Evolutionary conservation across 495 filamentous ascomycete species (phyloP).

Genomic region (Baudoinia panamericana): DNA sequence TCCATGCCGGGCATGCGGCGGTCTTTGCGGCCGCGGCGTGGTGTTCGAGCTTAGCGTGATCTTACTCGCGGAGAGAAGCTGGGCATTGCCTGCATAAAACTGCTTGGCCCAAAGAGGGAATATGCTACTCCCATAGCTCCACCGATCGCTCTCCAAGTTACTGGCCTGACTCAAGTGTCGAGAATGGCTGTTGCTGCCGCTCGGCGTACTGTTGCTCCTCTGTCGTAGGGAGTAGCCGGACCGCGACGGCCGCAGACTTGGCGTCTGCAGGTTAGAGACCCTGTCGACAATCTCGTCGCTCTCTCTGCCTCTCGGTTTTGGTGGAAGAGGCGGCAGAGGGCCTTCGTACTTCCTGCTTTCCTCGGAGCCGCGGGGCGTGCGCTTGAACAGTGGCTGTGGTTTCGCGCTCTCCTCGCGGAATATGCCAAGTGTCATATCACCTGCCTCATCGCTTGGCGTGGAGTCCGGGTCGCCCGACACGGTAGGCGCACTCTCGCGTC

Average conservation of each 20-base stretch:
- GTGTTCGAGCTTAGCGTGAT: constrained; percentile 10
- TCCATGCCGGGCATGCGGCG: constrained; percentile 21
- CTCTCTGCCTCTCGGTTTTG: constrained; percentile 17
- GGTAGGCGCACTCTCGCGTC: constrained; percentile 11
- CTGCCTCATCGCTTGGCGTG: constrained; percentile 4
- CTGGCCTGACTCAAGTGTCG: constrained; percentile 15
- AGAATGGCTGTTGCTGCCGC: constrained; percentile 13
- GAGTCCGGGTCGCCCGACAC: not conserved
- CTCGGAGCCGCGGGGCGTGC: constrained; percentile 2
- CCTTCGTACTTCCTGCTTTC: constrained; percentile 13
- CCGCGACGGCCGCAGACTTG: constrained; percentile 23
- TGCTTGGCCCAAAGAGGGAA: constrained; percentile 21
- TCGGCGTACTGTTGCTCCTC: constrained; percentile 19
- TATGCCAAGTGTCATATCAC: constrained; percentile 16
- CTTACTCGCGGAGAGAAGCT: constrained; percentile 15
- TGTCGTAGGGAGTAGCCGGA: constrained; percentile 26
- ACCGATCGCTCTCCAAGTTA: constrained; percentile 9
- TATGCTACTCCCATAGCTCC: constrained; percentile 13
- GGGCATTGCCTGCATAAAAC: constrained; percentile 10
- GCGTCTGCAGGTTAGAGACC: constrained; percentile 27
- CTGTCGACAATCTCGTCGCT: constrained; percentile 28
- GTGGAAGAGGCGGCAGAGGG: constrained; percentile 16
- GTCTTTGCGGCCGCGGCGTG: constrained; percentile 27
- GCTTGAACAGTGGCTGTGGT: constrained; percentile 16
- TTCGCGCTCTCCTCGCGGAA: constrained; percentile 19